Conservation (phyloP, 2,329 filamentous ascomycete species). For the Orbilia ellipsospora region DNA sequence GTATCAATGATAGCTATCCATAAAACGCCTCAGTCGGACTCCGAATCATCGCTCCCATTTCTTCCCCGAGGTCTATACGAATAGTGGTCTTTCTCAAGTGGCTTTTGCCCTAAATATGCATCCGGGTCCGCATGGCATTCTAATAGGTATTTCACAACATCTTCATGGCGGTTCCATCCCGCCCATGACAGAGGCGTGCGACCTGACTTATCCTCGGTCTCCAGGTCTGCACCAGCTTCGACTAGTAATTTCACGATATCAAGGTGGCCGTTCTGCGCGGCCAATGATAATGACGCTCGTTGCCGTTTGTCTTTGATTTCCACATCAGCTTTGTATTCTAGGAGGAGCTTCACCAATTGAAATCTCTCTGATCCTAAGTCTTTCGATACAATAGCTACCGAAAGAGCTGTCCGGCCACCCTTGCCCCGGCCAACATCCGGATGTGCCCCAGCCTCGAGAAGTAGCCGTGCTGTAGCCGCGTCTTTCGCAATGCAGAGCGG, state of each 20-base stretch:
- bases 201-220: background rate
- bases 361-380: background rate
- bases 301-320: background rate
- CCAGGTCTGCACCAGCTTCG: background rate
- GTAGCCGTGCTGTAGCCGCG: background rate
- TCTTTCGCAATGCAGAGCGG: background rate
- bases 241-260: background rate
- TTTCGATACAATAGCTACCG: background rate
- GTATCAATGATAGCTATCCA: too few species aligned
- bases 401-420: background rate
- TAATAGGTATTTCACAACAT: too few species aligned
- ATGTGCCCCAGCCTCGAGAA: background rate
- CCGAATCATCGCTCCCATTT: too few species aligned
- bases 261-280: background rate
- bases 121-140: too few species aligned
- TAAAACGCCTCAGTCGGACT: too few species aligned
- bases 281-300: background rate
- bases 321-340: background rate
- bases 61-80: too few species aligned
- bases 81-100: too few species aligned
- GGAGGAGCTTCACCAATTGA: background rate
- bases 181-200: background rate
- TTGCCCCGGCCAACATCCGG: background rate
- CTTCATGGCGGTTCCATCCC: too few species aligned
- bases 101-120: too few species aligned